These are phyloP conservation scores for Fusarium marasasianum DNA, from an alignment of 2,329 filamentous ascomycete genomes.

Conservation along the genomic window DNA sequence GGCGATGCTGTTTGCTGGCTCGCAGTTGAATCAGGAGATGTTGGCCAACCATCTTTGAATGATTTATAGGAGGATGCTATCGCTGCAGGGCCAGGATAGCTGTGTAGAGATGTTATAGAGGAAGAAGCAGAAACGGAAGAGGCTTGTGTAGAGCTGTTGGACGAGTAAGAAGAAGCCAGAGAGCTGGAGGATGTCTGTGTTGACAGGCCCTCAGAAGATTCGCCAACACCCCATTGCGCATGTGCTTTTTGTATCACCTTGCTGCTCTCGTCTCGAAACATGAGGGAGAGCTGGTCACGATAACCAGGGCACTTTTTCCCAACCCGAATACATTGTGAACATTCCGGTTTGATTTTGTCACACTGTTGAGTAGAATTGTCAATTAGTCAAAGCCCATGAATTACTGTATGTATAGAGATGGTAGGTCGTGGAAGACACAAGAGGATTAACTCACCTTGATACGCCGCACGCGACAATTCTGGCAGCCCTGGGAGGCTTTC, in stretches of 20 bases:
- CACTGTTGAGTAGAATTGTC: constrained; percentile 54
- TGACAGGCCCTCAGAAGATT: constrained; percentile 29
- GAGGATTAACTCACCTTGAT: constrained; percentile 58
- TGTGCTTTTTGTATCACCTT: constrained; percentile 69
- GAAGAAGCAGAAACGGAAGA: constrained; percentile 21
- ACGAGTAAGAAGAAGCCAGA: constrained; percentile 31
- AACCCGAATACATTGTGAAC: constrained; percentile 69
- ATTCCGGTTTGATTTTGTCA: constrained; percentile 68
- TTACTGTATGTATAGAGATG: background rate
- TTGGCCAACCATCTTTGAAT: constrained; percentile 30
- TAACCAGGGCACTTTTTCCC: constrained; percentile 71
- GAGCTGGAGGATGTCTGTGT: constrained; percentile 40
- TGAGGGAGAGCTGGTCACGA: constrained; percentile 69
- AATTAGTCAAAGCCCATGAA: constrained; percentile 14
- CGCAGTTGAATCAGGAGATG: constrained; percentile 24
- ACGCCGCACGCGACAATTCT: constrained; percentile 62
- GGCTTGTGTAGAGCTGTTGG: constrained; percentile 28
- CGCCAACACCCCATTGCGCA: constrained; percentile 57
- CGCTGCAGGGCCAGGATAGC: constrained; percentile 10
- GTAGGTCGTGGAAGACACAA: background rate
- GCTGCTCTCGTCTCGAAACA: constrained; percentile 73
- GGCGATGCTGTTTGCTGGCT: constrained; percentile 27
- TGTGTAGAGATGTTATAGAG: constrained; percentile 20
- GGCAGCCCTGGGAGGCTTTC: constrained; percentile 65
- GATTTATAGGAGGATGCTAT: constrained; percentile 31